Conservation (phyloP, 805 yeast genomes). For the Zygotorulaspora sp. region DNA sequence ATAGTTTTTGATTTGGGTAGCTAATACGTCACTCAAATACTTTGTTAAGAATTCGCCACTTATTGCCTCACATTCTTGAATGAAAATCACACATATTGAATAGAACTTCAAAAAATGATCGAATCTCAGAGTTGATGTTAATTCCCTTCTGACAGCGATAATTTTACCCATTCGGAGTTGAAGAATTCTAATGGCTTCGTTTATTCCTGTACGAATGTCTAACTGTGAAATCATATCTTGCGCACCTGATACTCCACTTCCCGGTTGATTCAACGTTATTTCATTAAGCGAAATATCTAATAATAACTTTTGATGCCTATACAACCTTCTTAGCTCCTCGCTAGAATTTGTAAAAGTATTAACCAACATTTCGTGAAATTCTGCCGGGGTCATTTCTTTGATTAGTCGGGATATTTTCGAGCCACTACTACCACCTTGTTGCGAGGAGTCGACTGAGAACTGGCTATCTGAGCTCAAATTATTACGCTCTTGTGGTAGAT, state of each 20-base stretch:
- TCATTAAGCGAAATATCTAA: constrained; percentile 63
- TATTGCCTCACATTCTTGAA: constrained; percentile 78
- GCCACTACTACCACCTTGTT: constrained; percentile 34
- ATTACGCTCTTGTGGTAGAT: constrained; percentile 49
- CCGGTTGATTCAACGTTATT: constrained; percentile 27
- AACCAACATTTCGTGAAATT: constrained; percentile 67
- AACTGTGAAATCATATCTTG: constrained; percentile 47
- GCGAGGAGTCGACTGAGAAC: constrained; percentile 9
- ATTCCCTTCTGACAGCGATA: constrained; percentile 69
- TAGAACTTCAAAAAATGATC: constrained; percentile 65
- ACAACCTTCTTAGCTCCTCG: constrained; percentile 68
- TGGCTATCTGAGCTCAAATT: constrained; percentile 13
- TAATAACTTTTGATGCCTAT: constrained; percentile 72
- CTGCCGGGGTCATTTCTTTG: constrained; percentile 63
- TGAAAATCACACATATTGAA: constrained; percentile 60
- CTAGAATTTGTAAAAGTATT: constrained; percentile 58
- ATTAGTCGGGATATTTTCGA: constrained; percentile 45
- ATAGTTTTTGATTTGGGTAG: constrained; percentile 61
- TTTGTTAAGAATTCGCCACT: constrained; percentile 59
- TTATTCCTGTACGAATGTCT: constrained; percentile 63
- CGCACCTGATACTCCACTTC: constrained; percentile 28
- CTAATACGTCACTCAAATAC: constrained; percentile 62
- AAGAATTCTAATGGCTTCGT: constrained; percentile 61
- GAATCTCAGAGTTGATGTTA: constrained; percentile 52
- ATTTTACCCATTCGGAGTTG: constrained; percentile 77